Percentiles rank a stretch among this genome's conserved stretches.
Evolutionary conservation across 768 basidiomycete species (phyloP).

Genomic region (Saitozyma sp.): DNA sequence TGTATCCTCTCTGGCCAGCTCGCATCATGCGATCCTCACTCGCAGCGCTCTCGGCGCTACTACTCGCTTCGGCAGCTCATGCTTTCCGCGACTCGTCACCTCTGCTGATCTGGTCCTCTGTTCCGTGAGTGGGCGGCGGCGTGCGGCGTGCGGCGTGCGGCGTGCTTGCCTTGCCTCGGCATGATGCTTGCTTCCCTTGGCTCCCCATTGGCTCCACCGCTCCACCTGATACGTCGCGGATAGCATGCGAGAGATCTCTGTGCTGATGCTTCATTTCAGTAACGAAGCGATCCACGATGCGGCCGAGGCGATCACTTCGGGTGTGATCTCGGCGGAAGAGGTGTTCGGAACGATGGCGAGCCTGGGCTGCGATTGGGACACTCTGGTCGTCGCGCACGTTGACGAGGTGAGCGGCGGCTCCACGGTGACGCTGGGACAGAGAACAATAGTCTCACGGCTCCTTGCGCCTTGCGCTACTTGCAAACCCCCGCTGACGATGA

Average conservation of each 20-base stretch:
- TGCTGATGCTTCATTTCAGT: constrained; percentile 13
- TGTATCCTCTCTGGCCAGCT: too few relatives aligned
- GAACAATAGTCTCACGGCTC: neutral
- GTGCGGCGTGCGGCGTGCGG: too few relatives aligned
- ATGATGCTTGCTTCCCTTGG: neutral
- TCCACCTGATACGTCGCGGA: neutral
- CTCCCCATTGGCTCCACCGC: constrained; percentile 1
- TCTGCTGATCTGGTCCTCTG: constrained; percentile 37
- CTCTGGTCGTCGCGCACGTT: constrained; percentile 31
- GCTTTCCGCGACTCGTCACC: constrained; percentile 45
- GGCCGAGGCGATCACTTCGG: constrained; percentile 22
- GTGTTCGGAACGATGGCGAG: constrained; percentile 31
- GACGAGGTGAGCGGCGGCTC: constrained; percentile 33
- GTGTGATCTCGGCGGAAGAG: constrained; percentile 37
- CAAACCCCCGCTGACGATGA: too few relatives aligned
- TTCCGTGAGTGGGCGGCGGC: constrained; percentile 25
- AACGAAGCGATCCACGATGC: constrained; percentile 29
- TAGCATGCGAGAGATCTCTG: constrained; percentile 1
- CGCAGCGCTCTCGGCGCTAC: too few relatives aligned
- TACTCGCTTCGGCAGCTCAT: too few relatives aligned
- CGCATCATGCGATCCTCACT: too few relatives aligned
- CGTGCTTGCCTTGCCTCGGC: neutral
- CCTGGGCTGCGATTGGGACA: constrained; percentile 43
- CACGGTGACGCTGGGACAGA: neutral
- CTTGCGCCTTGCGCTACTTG: too few relatives aligned